Conservation (phyloP, 2,329 filamentous ascomycete genomes). For the Scolecobasidium constrictum region DNA sequence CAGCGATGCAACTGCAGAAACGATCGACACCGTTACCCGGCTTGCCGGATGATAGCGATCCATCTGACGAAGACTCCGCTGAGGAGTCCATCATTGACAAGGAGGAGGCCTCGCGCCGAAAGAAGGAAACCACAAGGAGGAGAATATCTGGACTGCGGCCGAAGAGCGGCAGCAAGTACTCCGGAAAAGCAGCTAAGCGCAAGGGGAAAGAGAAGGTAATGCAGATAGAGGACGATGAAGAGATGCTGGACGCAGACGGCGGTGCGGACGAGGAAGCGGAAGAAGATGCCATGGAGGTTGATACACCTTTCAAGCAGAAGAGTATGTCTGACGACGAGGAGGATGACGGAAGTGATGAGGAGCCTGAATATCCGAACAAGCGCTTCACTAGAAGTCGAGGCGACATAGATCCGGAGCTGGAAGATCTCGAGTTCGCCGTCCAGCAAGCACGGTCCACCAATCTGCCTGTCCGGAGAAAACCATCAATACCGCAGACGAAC, state of each 20-base stretch:
- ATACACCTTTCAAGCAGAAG: constrained; percentile 13
- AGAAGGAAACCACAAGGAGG: constrained; percentile 15
- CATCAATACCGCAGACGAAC: neutral
- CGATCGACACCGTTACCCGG: constrained; percentile 10
- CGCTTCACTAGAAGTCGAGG: constrained; percentile 8
- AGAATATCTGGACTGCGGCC: constrained; percentile 24
- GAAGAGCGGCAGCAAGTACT: constrained; percentile 20
- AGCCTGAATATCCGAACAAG: constrained; percentile 4
- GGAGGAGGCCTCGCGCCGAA: constrained; percentile 4
- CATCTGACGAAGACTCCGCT: constrained; percentile 13
- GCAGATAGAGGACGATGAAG: constrained; percentile 9
- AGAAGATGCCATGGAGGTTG: constrained; percentile 9
- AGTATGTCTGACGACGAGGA: constrained; percentile 17
- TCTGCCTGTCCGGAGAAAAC: constrained; percentile 4
- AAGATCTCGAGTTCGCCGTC: constrained; percentile 9
- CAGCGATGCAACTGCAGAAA: constrained; percentile 20
- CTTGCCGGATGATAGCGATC: constrained; percentile 2
- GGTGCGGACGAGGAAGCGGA: constrained; percentile 6
- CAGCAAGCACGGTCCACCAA: constrained; percentile 7
- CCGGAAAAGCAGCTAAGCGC: constrained; percentile 19
- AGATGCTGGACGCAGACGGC: constrained; percentile 7
- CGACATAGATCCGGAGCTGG: constrained; percentile 2
- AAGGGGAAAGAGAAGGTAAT: constrained; percentile 10
- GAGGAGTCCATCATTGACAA: constrained; percentile 11
- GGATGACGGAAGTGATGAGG: constrained; percentile 10